These are phyloP conservation scores for Dactylellina drechsleri DNA, from an alignment of 2,329 filamentous ascomycete genomes.

Conservation along the genomic window DNA sequence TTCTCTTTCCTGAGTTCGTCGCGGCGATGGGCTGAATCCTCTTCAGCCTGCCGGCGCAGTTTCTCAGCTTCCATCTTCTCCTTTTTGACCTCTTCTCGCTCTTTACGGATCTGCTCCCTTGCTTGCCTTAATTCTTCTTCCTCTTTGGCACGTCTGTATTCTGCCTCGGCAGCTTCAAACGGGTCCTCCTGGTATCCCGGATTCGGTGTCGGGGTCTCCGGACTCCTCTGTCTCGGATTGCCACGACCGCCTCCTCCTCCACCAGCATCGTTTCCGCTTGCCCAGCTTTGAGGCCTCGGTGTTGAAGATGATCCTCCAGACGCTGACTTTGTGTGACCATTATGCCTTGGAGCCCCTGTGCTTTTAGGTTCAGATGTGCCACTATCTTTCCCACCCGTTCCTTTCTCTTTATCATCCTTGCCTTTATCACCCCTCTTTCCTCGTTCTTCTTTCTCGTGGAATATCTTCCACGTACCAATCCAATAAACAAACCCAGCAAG, in stretches of 20 bases:
- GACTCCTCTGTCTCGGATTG: constrained; percentile 25
- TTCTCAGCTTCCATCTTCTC: constrained; percentile 46
- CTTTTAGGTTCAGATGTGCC: constrained; percentile 11
- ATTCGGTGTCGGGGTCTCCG: constrained; percentile 26
- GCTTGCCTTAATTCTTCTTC: constrained; percentile 43
- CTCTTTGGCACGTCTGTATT: constrained; percentile 47
- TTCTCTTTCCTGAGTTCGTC: constrained; percentile 44
- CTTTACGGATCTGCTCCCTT: constrained; percentile 39
- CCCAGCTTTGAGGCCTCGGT: constrained; percentile 47
- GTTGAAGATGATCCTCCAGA: constrained; percentile 35
- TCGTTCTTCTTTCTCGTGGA: constrained; percentile 35
- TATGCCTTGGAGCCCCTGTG: constrained; percentile 28
- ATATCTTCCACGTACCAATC: constrained; percentile 33
- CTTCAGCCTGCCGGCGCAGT: constrained; percentile 38
- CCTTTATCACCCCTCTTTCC: constrained; percentile 31
- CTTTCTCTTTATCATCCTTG: constrained; percentile 17
- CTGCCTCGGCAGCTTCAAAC: constrained; percentile 48
- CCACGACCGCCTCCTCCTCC: constrained; percentile 2
- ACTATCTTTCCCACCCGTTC: not conserved
- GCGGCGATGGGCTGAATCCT: constrained; percentile 28
- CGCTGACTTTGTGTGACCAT: constrained; percentile 44
- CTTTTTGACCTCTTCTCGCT: constrained; percentile 38
- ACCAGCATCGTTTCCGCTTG: constrained; percentile 26
- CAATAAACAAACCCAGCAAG: constrained; percentile 46
- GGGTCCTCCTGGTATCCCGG: constrained; percentile 20